Conservation (phyloP, 1,139 yeast genomes). For the Hyphopichia khmerensis region DNA sequence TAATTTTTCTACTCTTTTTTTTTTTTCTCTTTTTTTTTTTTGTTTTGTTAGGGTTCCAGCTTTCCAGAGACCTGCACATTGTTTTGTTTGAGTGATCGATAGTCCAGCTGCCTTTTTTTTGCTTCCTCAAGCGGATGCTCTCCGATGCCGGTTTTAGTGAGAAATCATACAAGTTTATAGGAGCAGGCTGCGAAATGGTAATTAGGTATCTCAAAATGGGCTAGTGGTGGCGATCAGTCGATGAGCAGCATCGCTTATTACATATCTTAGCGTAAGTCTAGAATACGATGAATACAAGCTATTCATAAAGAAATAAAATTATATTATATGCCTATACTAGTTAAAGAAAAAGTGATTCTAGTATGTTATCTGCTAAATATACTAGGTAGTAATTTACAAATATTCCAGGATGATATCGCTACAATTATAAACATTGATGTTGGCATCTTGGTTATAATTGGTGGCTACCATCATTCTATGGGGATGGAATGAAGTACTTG, state of each 20-base stretch:
- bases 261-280: too few relatives aligned
- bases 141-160: not conserved
- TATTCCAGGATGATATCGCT: constrained; percentile 41
- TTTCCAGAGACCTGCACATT: not conserved
- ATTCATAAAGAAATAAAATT: too few relatives aligned
- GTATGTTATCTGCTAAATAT: too few relatives aligned
- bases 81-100: not conserved
- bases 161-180: not conserved
- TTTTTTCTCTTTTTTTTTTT: not conserved
- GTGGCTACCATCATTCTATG: constrained; percentile 93
- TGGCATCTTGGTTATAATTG: constrained; percentile 76
- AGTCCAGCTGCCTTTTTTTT: not conserved
- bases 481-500: constrained; percentile 81
- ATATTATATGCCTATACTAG: too few relatives aligned
- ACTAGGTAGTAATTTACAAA: constrained; percentile 12
- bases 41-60: not conserved
- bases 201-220: too few relatives aligned
- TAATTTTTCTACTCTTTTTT: not conserved
- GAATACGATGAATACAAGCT: too few relatives aligned
- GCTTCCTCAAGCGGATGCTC: not conserved
- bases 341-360: too few relatives aligned
- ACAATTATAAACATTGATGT: constrained; percentile 61
- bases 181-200: not conserved
- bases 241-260: too few relatives aligned
- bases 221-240: too few relatives aligned